Percentiles rank a stretch among this genome's conserved stretches.
Conservation (phyloP, 495 filamentous ascomycete species). For the Xanthoparmelia taractica region DNA sequence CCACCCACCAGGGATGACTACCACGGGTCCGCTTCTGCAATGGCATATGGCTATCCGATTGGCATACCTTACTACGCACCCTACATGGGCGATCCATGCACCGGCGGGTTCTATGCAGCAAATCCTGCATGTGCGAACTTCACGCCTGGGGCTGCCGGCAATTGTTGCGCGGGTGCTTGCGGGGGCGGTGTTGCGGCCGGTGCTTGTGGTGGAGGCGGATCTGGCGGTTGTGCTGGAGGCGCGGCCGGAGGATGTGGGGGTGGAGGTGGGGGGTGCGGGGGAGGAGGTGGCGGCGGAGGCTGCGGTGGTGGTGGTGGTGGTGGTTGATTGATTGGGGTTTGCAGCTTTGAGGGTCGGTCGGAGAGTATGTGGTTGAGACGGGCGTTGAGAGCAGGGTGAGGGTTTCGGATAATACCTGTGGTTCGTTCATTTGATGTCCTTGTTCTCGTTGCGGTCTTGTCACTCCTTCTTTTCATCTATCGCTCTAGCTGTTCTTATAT, state of each 20-base stretch:
- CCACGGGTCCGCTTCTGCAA: slow-evolving; percentile 36
- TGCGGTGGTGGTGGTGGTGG: slow-evolving; percentile 26
- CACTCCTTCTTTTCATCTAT: too few relatives aligned
- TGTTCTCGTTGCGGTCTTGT: too few relatives aligned
- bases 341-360: background rate
- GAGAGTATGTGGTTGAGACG: too few relatives aligned
- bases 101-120: slow-evolving; percentile 35
- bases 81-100: slow-evolving; percentile 44
- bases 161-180: slow-evolving; percentile 44
- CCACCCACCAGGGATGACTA: slow-evolving; percentile 45
- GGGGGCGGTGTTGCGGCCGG: slow-evolving; percentile 49
- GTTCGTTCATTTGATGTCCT: too few relatives aligned
- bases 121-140: slow-evolving; percentile 43
- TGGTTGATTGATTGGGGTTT: background rate
- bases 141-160: slow-evolving; percentile 35
- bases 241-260: slow-evolving; percentile 34
- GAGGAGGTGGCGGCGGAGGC: slow-evolving; percentile 38
- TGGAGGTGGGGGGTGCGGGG: slow-evolving; percentile 33
- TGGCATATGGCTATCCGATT: slow-evolving; percentile 41
- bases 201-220: slow-evolving; percentile 40
- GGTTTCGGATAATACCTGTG: too few relatives aligned
- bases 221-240: slow-evolving; percentile 37
- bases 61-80: slow-evolving; percentile 48
- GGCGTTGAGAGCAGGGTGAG: too few relatives aligned
- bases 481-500: too few relatives aligned